Conservation (phyloP, 2,329 filamentous ascomycete genomes). For the Phyllachora maydis region DNA sequence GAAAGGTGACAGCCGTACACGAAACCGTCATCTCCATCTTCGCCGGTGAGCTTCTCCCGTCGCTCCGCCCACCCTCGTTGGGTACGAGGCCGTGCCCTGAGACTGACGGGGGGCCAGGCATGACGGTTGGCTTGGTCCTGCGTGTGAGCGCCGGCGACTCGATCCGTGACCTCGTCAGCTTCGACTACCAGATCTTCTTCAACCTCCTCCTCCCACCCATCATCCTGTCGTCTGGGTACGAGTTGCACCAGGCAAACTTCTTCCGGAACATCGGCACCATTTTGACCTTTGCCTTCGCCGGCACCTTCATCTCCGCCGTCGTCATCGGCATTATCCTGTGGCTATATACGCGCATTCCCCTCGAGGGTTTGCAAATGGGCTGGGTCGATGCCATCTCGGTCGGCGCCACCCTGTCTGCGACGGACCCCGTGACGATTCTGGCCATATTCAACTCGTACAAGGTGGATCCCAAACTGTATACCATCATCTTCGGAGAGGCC, state of each 20-base stretch:
- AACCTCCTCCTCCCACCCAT: slow-evolving; percentile 96
- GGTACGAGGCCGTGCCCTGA: neutral
- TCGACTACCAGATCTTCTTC: slow-evolving; percentile 99
- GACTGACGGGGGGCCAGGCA: slow-evolving; percentile 33
- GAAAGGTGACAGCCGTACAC: slow-evolving; percentile 92
- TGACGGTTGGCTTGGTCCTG: slow-evolving; percentile 83
- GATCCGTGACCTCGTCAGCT: slow-evolving; percentile 80
- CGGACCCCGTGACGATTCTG: slow-evolving; percentile 90
- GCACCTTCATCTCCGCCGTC: slow-evolving; percentile 92
- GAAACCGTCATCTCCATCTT: slow-evolving; percentile 98
- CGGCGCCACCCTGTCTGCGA: slow-evolving; percentile 87
- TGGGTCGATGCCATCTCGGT: slow-evolving; percentile 96
- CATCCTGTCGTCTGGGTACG: slow-evolving; percentile 91
- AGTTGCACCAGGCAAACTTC: slow-evolving; percentile 96
- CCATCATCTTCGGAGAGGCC: slow-evolving; percentile 94
- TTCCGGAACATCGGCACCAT: slow-evolving; percentile 97
- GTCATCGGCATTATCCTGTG: slow-evolving; percentile 78
- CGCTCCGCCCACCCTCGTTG: slow-evolving; percentile 1
- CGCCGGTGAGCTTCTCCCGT: slow-evolving; percentile 37
- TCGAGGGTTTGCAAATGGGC: slow-evolving; percentile 67
- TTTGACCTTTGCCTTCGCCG: slow-evolving; percentile 89
- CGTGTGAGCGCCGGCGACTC: slow-evolving; percentile 63
- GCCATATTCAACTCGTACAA: slow-evolving; percentile 99
- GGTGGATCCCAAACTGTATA: slow-evolving; percentile 96
- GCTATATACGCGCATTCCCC: slow-evolving; percentile 70